Evolutionary conservation across 108 stramenopile species (phyloP).

Genomic region (Chaetoceros tenuissimus): DNA sequence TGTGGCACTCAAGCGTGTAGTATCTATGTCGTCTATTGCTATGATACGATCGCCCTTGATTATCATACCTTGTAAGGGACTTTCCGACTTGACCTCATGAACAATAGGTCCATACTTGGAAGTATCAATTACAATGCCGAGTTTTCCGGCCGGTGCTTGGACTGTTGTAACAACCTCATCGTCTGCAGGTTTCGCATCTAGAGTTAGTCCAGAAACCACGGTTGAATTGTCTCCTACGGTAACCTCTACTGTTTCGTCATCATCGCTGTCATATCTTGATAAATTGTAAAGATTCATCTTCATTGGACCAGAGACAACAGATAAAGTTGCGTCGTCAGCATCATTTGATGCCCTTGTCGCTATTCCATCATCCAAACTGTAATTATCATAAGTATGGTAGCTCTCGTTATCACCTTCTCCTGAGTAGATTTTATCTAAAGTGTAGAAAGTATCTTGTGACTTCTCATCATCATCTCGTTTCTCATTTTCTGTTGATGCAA

Average conservation of each 20-base stretch:
- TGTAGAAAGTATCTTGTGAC: background rate
- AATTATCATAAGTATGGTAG: background rate
- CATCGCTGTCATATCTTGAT: background rate
- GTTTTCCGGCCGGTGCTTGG: slow-evolving; percentile 65
- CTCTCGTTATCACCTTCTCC: background rate
- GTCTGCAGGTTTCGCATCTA: background rate
- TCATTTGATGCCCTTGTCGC: background rate
- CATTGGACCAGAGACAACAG: background rate
- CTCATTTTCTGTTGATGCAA: background rate
- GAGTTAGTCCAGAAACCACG: background rate
- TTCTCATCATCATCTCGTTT: background rate
- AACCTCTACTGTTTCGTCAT: background rate
- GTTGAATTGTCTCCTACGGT: background rate
- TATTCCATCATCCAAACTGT: background rate
- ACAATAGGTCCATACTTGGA: slow-evolving; percentile 72
- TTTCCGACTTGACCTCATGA: slow-evolving; percentile 41
- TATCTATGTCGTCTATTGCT: slow-evolving; percentile 68
- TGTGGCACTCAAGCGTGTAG: slow-evolving; percentile 55
- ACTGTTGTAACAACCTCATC: slow-evolving; percentile 16
- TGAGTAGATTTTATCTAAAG: background rate
- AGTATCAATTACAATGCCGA: slow-evolving; percentile 81
- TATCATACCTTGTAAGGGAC: slow-evolving; percentile 43
- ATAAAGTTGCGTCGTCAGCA: background rate
- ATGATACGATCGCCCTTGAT: slow-evolving; percentile 62
- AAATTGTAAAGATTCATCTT: background rate